A percentile compares a stretch with the other conserved stretches of the same genome.
Evolutionary conservation across 2,329 filamentous ascomycete species (phyloP).

Genomic region (Chrysoporthe puriensis): DNA sequence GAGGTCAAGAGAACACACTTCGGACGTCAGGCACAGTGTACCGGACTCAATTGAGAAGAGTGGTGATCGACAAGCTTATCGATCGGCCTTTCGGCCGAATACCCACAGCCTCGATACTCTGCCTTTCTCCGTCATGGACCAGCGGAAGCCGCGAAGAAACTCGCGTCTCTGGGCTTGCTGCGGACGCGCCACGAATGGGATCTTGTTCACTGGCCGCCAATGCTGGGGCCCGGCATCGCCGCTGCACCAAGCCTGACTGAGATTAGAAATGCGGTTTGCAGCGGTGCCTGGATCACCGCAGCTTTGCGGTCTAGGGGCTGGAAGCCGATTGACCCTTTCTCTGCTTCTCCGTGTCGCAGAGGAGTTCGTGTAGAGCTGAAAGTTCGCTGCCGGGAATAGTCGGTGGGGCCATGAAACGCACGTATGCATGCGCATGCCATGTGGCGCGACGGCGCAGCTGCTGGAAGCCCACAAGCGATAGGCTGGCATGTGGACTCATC

Average conservation of each 20-base stretch:
- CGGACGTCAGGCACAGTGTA: neutral
- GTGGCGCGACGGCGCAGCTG: slow-evolving; percentile 7
- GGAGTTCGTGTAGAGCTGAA: slow-evolving; percentile 5
- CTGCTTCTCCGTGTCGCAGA: neutral
- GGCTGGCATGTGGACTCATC: slow-evolving; percentile 7
- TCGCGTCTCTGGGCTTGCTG: neutral
- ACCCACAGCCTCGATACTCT: neutral
- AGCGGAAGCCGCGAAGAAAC: neutral
- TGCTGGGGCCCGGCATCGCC: slow-evolving; percentile 7
- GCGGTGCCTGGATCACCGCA: neutral
- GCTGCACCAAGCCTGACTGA: slow-evolving; percentile 8
- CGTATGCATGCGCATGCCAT: slow-evolving; percentile 7
- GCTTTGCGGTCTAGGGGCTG: neutral
- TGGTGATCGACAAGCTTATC: neutral
- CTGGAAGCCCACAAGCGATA: slow-evolving; percentile 1
- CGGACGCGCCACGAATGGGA: neutral
- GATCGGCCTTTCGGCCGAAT: neutral
- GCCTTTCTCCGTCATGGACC: neutral
- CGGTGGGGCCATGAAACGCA: slow-evolving; percentile 9
- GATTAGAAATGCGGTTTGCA: neutral
- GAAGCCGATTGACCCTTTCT: neutral
- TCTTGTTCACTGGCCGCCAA: neutral
- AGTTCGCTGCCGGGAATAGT: slow-evolving; percentile 9
- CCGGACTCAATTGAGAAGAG: neutral
- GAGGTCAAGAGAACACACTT: too few species aligned